Base-by-base conservation (phyloP, 2,329 filamentous ascomycete species). In the Gremmenia infestans region DNA sequence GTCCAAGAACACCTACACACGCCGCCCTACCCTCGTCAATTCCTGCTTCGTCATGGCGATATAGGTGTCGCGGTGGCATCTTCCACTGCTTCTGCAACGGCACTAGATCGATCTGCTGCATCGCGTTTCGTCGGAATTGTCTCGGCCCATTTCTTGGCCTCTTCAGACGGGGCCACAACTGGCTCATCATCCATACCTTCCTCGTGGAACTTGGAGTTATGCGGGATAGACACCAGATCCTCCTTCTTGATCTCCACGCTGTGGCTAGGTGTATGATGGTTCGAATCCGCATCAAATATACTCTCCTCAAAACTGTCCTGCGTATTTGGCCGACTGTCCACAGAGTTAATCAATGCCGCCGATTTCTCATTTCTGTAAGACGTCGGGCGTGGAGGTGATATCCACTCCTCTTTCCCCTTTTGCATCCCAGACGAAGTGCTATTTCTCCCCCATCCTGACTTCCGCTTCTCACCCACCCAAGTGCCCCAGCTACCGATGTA, bases 391-490 rank as follows among this genome's bases (percentile, higher is more conserved):
- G 35, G 42, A 11, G 32, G 19, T 5, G 48, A 39, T 6, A 43
- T 15, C 22, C 28, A 43, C 25, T 59, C 65, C 50, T 63, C 59
- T 25, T 68, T 65, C 47, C 59, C 55, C 22, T 61, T 65, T 43
- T 23, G 57, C 1, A 42, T 48, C 39, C 48, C 42, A 17, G n/a
- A 49, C 11, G 51, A 58, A 49, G 25, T 45, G 42, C 23, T 47
- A 15, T 39, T 60, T 22, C 65, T 54, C 11, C 68, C 68, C 67
- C 66, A 70, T 0, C 67, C 68, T 5, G 55, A 50, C 67, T 86
- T 88, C 60, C 86, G 79, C 74, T 92, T 93, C 74, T 94, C 88
- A 50, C 85, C 85, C 1, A 85, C 84, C 85, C 85, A 88, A 0
- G 77, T 73, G 1, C 85, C 82, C 85, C 85, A 88, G 63, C 83